Evolutionary conservation across 2,329 filamentous ascomycete genomes (phyloP).

Genomic region (Aspergillus sp.): DNA sequence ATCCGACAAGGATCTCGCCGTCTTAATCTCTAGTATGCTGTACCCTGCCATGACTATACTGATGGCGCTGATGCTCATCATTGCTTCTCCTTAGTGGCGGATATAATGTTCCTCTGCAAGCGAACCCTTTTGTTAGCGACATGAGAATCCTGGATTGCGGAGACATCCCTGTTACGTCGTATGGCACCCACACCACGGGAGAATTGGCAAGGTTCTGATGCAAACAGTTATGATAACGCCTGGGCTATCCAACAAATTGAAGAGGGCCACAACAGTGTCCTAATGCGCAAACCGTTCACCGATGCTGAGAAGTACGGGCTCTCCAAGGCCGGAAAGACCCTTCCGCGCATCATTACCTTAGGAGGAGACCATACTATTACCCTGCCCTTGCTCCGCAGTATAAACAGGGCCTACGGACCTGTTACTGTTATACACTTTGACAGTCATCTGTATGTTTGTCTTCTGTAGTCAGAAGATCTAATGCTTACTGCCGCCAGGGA

Average conservation of each 20-base stretch:
- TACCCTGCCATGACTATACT: conserved; percentile 21
- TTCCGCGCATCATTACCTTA: conserved; percentile 79
- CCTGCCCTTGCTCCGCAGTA: conserved; percentile 56
- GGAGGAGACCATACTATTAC: conserved; percentile 51
- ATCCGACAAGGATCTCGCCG: conserved; percentile 84
- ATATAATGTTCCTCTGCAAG: conserved; percentile 78
- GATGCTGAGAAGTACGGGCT: conserved; percentile 67
- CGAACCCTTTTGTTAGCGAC: conserved; percentile 81
- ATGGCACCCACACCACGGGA: conserved; percentile 36
- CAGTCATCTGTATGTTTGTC: conserved; percentile 52
- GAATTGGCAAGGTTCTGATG: neutral
- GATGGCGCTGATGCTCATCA: conserved; percentile 38
- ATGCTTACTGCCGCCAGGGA: conserved; percentile 33
- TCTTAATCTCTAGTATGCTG: conserved; percentile 79
- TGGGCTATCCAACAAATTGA: conserved; percentile 84
- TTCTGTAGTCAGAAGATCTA: neutral
- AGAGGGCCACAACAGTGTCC: conserved; percentile 74
- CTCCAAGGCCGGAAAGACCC: conserved; percentile 70
- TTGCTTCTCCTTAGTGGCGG: conserved; percentile 68
- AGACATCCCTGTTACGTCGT: conserved; percentile 83
- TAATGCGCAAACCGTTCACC: conserved; percentile 70
- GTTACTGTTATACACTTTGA: conserved; percentile 67
- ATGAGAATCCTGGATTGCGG: conserved; percentile 80
- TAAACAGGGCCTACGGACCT: conserved; percentile 67
- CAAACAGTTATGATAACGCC: conserved; percentile 71